Conservation (phyloP, 495 filamentous ascomycete genomes). For the Penicillium paradoxum region DNA sequence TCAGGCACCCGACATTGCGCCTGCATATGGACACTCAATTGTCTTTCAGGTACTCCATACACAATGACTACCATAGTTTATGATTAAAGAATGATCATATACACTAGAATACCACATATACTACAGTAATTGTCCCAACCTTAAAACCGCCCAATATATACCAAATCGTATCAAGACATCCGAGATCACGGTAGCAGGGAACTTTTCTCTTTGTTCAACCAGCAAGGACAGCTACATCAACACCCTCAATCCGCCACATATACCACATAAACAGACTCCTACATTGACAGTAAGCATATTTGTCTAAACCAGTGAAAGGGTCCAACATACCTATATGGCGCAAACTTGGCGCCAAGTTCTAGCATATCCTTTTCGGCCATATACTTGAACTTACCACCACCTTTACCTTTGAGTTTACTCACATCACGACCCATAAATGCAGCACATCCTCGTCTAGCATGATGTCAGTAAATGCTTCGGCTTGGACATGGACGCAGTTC, state of each 20-base stretch:
- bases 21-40: background rate
- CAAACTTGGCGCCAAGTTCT: slow-evolving; percentile 71
- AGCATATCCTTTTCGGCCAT: slow-evolving; percentile 92
- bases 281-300: slow-evolving; percentile 5
- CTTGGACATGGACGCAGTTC: background rate
- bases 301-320: slow-evolving; percentile 1
- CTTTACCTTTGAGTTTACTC: slow-evolving; percentile 73
- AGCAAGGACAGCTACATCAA: slow-evolving; percentile 64
- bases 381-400: slow-evolving; percentile 92
- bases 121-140: background rate
- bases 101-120: background rate
- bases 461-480: slow-evolving; percentile 1
- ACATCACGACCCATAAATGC: slow-evolving; percentile 81
- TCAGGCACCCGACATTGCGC: background rate
- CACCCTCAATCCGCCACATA: slow-evolving; percentile 83
- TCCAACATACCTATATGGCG: slow-evolving; percentile 68
- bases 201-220: slow-evolving; percentile 8
- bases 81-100: background rate
- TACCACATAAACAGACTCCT: slow-evolving; percentile 82
- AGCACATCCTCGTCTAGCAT: slow-evolving; percentile 72
- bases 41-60: background rate
- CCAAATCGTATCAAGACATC: background rate
- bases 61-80: background rate
- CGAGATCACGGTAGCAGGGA: background rate
- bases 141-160: background rate